These are phyloP conservation scores for Eutypa lata DNA, from an alignment of 2,329 filamentous ascomycete genomes.

Conservation along the genomic window DNA sequence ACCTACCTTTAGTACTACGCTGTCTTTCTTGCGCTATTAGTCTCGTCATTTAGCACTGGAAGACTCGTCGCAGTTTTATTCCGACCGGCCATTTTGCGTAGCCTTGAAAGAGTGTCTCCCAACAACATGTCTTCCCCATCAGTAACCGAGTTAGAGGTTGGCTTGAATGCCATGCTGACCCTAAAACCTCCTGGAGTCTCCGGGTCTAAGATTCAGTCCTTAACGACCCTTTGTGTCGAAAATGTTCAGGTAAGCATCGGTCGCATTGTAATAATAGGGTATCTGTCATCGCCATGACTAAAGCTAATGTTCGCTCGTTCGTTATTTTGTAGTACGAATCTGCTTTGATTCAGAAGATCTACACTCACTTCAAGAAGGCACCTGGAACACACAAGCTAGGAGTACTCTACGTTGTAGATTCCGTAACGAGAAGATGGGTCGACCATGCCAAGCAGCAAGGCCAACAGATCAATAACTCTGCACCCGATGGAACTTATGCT, in stretches of 20 bases:
- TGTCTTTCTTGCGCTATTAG: conserved; percentile 8
- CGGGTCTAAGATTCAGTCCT: conserved; percentile 81
- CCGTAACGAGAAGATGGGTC: conserved; percentile 98
- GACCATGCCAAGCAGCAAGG: conserved; percentile 86
- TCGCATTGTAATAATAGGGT: conserved; percentile 8
- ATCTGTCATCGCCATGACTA: conserved; percentile 8
- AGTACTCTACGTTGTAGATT: conserved; percentile 99
- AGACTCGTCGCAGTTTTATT: neutral
- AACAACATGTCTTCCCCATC: conserved; percentile 67
- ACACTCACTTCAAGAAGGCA: conserved; percentile 94
- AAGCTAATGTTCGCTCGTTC: conserved; percentile 18
- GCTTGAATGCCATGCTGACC: conserved; percentile 85
- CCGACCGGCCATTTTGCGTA: neutral
- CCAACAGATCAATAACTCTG: conserved; percentile 75
- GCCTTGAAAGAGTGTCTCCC: conserved; percentile 13
- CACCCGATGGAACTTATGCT: conserved; percentile 88
- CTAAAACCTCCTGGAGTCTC: conserved; percentile 94
- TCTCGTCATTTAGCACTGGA: conserved; percentile 1
- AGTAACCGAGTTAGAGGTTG: conserved; percentile 86
- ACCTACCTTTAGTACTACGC: conserved; percentile 3
- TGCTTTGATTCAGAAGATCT: conserved; percentile 91
- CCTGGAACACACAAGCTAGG: conserved; percentile 95
- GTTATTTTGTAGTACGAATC: conserved; percentile 73
- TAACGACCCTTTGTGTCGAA: conserved; percentile 83
- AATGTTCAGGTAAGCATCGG: conserved; percentile 78